phyloP scores from a whole-genome alignment of 306 rosid genomes.

The Quercus wislizeni region DNA sequence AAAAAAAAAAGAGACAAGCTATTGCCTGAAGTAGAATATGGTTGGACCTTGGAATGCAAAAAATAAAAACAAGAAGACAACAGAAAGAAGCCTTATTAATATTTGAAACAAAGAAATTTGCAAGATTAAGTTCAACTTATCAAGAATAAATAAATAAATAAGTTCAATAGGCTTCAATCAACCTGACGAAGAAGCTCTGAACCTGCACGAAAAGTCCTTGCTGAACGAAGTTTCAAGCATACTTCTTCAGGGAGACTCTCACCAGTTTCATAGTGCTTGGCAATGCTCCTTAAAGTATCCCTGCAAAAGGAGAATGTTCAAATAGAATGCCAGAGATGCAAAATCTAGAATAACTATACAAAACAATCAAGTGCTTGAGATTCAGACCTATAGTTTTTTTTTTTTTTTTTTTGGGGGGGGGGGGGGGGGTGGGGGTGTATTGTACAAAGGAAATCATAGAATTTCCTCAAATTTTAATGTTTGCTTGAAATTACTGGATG shows the following conservation, averaged over 20 bases:
- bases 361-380: background rate
- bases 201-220: slow-evolving; percentile 95
- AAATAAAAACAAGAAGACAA: background rate
- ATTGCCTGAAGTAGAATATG: background rate
- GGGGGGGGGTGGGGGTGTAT: no score
- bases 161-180: slow-evolving; percentile 12
- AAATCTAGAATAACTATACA: no score
- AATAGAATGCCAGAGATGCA: no score
- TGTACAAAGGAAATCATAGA: background rate
- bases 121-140: background rate
- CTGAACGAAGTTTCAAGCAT: slow-evolving; percentile 83
- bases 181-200: slow-evolving; percentile 86
- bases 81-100: background rate
- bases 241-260: slow-evolving; percentile 87
- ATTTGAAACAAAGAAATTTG: background rate
- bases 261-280: slow-evolving; percentile 91
- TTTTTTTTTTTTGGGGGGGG: no score
- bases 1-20: background rate
- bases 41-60: background rate
- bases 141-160: no score
- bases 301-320: slow-evolving; percentile 24
- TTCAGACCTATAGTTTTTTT: no score
- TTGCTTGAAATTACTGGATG: background rate
- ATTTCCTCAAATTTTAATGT: background rate
- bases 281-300: slow-evolving; percentile 89